These are phyloP conservation scores for Pulveroboletus sp. DNA, from an alignment of 768 basidiomycete species.

Conservation along the genomic window DNA sequence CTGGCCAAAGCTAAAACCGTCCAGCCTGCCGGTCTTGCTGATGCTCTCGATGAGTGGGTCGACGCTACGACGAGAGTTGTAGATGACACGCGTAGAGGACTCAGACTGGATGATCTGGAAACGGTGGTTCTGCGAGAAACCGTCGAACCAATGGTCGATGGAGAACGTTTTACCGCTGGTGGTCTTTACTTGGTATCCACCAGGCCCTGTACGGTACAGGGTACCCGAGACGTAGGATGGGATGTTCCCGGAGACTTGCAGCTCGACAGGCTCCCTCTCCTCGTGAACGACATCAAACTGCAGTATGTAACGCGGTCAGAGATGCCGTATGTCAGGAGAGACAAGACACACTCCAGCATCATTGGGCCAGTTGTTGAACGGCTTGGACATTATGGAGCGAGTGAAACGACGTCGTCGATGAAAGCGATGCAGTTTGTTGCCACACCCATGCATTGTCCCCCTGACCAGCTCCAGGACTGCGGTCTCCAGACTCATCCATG, in stretches of 20 bases:
- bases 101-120: conserved; percentile 34
- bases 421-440: too few relatives aligned
- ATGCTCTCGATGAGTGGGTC: conserved; percentile 28
- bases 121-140: conserved; percentile 36
- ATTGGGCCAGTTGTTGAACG: conserved; percentile 31
- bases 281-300: conserved; percentile 29
- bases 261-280: conserved; percentile 25
- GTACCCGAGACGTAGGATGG: conserved; percentile 34
- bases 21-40: conserved; percentile 20
- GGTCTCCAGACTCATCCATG: too few relatives aligned
- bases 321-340: background rate
- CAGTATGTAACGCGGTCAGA: background rate
- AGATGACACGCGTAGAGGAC: conserved; percentile 25
- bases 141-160: conserved; percentile 39
- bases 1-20: conserved; percentile 24
- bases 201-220: conserved; percentile 38
- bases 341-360: conserved; percentile 21
- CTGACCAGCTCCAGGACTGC: too few relatives aligned
- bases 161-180: conserved; percentile 21
- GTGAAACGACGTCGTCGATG: background rate
- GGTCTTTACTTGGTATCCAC: conserved; percentile 25
- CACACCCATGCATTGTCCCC: too few relatives aligned
- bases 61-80: conserved; percentile 31
- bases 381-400: conserved; percentile 12
- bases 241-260: conserved; percentile 27